Evolutionary conservation across 371 early-diverging fungal species (phyloP), one percentile per base, ranked within the genome.

Genomic region (Mortierella sp.): DNA sequence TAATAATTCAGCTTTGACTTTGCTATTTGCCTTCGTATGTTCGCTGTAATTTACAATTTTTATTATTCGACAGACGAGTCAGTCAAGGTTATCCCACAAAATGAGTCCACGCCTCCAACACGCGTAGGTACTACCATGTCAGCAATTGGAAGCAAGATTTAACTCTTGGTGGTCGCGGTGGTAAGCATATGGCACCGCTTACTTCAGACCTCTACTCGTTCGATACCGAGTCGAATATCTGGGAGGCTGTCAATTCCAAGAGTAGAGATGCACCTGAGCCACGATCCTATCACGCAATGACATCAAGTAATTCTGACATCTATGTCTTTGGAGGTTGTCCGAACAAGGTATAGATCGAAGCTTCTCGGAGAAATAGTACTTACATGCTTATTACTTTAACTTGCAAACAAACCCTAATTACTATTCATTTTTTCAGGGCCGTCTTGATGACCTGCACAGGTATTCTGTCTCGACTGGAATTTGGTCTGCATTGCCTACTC

Each of bases 271-370:
- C 55, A 2, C 70, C 70, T 40, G 32, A 4, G 18, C 64, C 70
- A 2, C 70, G 70, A 9, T 70, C 70, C 28, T 70, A 58, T 64
- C 70, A 70, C 14, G 70, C 70, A 3, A 70, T 70, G 64, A 47
- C 70, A 8, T 64, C 70, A 45, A 70, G 64, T 28, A 22, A 68
- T 45, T 62, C 73, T 5, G 68, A 67, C 14, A 58, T 73, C 16
- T 73, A 57, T 58, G 68, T 73, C 18, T 73, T 73, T 68, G 73
- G 73, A 67, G 73, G 73, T 47, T 73, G 73, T 59, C 73, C 73
- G 35, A 20, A 52, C 28, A 10, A 73, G 63, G 73, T 73, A 67
- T 1, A 28, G 43, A 63, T 11, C 51, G n/a, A n/a, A n/a, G n/a
- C n/a, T n/a, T n/a, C n/a, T n/a, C n/a, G n/a, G n/a, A n/a, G n/a